Conservation (phyloP, 1,284 basidiomycete genomes). For the Volvariella surrecta region DNA sequence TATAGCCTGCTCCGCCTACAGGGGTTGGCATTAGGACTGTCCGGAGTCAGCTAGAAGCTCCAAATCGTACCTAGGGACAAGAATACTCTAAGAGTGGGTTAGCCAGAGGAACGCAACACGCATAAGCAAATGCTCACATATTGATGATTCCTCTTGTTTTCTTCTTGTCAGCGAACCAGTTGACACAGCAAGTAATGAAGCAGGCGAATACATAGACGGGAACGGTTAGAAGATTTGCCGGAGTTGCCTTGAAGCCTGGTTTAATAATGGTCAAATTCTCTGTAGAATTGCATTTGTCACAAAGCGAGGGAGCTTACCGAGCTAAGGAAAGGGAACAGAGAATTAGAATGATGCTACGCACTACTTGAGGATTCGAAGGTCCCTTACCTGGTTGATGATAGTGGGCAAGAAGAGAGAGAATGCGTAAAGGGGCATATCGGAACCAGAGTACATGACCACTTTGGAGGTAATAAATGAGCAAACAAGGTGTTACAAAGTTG, state of each 20-base stretch:
- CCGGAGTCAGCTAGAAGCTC: slow-evolving; percentile 5
- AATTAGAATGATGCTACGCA: background rate
- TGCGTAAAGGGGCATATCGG: slow-evolving; percentile 61
- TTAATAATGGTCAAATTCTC: slow-evolving; percentile 31
- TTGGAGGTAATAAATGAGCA: background rate
- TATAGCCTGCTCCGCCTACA: slow-evolving; percentile 48
- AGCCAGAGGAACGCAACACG: background rate
- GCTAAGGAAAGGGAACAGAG: background rate
- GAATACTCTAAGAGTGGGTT: slow-evolving; percentile 18
- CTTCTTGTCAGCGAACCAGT: slow-evolving; percentile 52
- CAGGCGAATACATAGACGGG: slow-evolving; percentile 64
- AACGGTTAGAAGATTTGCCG: slow-evolving; percentile 66
- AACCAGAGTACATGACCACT: slow-evolving; percentile 52
- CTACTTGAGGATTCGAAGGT: background rate
- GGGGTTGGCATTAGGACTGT: background rate
- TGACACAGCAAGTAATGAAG: slow-evolving; percentile 53
- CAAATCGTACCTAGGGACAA: slow-evolving; percentile 26
- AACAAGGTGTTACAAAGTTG: background rate
- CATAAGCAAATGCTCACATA: slow-evolving; percentile 32
- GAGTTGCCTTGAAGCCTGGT: slow-evolving; percentile 56
- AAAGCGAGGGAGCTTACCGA: background rate
- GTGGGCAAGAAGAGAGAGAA: slow-evolving; percentile 68
- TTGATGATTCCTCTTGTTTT: slow-evolving; percentile 55
- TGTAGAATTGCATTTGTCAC: slow-evolving; percentile 12
- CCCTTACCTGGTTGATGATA: slow-evolving; percentile 56